Evolutionary conservation across 106 monocot species (phyloP), one percentile per base, ranked within the genome.

Genomic region (Dioscorea zingiberensis): DNA sequence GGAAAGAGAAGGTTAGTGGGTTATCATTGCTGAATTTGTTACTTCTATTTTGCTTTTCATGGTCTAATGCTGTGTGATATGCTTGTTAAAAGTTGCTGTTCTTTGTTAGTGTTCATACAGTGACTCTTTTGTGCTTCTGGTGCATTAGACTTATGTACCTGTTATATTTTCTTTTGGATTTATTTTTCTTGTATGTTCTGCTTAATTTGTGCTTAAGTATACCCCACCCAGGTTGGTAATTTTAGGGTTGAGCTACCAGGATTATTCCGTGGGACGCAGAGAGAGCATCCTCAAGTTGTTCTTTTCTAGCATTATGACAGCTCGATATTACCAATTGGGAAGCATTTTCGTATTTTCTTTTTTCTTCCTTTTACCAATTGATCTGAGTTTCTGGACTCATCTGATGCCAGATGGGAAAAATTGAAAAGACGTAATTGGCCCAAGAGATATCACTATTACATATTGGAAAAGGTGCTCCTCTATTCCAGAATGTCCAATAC

Each of bases 241-340:
- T 97, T 97, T 69, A 83, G 95, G 73, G 95, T 97, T 62, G 95
- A 97, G 70, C 95, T 91, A 48, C 95, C 95, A 60, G 95, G 88
- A 30, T 82, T 97, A 69, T 97, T 97, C 54, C 80, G 95, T 53
- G 95, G 95, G n/a, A n/a, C n/a, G 54, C 95, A 91, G 64, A 91
- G 95, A 78, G 95, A 97, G 76, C 95, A 97, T 73, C 95, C 95
- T n/a, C 3, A 97, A 91, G 91, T n/a, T n/a, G 95, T 97, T 53
- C 24, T 58, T 53, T 60, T 38, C 38, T 38, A 38, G 38, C 38
- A 1, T 38, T 3, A 30, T 2, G 30, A 30, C 30, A 30, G 7
- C 30, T n/a, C 2, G 7, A 30, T 30, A 3, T 30, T 30, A 30
- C 30, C 7, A 38, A 38, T 10, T 38, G 38, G n/a, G 38, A 10